Percentiles rank a stretch among this genome's conserved stretches.
These are phyloP conservation scores for Prunus yedoensis DNA, from an alignment of 331 rosid species.

Conservation along the genomic window DNA sequence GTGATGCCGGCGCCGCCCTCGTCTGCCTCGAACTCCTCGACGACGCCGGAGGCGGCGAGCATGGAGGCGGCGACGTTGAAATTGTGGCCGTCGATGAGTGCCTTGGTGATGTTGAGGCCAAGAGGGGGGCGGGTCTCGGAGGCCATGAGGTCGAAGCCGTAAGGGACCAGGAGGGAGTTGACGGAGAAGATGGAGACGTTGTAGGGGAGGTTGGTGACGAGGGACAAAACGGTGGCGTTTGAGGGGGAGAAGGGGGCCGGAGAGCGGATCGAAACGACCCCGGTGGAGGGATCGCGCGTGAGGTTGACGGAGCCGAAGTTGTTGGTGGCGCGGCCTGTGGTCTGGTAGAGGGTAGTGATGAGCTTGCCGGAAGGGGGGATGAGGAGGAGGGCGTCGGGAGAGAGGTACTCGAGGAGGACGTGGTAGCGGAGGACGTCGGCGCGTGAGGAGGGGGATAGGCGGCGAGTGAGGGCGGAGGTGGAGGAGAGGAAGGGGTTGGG, in stretches of 20 bases:
- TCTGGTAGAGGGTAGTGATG: slow-evolving; percentile 83
- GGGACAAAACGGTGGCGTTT: slow-evolving; percentile 62
- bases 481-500: slow-evolving; percentile 63
- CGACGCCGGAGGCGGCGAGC: slow-evolving; percentile 86
- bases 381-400: slow-evolving; percentile 62
- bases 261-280: slow-evolving; percentile 54
- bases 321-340: slow-evolving; percentile 91
- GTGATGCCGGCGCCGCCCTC: slow-evolving; percentile 98
- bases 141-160: slow-evolving; percentile 84
- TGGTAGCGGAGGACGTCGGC: slow-evolving; percentile 94
- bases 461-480: slow-evolving; percentile 55
- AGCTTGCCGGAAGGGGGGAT: slow-evolving; percentile 75
- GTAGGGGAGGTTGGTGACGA: slow-evolving; percentile 75
- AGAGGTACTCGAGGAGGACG: slow-evolving; percentile 79
- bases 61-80: slow-evolving; percentile 93
- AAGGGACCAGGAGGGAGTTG: slow-evolving; percentile 68
- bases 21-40: slow-evolving; percentile 77
- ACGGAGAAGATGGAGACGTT: slow-evolving; percentile 77
- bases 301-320: slow-evolving; percentile 81
- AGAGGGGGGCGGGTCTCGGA: slow-evolving; percentile 76
- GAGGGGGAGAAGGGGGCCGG: slow-evolving; percentile 63
- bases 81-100: slow-evolving; percentile 69
- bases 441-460: slow-evolving; percentile 55
- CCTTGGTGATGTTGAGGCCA: slow-evolving; percentile 72
- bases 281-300: slow-evolving; percentile 56